phyloP scores from a whole-genome alignment of 192 early-diverging fungal genomes.

The Coemansia sp. region DNA sequence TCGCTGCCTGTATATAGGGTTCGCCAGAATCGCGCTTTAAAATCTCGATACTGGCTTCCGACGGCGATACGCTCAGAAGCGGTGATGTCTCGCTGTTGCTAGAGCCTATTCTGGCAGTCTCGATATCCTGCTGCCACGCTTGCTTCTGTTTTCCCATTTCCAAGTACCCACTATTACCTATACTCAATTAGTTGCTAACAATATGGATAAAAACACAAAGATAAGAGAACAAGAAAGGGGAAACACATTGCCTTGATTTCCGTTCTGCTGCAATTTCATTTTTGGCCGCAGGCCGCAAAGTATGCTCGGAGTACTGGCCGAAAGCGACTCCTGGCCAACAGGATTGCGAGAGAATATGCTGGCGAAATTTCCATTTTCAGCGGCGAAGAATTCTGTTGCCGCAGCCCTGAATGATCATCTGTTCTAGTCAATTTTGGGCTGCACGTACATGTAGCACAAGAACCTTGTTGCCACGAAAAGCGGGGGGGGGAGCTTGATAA shows the following conservation, averaged over 20 bases:
- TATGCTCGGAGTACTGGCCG: no score
- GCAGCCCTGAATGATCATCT: no score
- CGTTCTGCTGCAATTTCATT: no score
- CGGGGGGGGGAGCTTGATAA: no score
- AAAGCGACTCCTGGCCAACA: no score
- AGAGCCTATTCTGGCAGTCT: conserved; percentile 11
- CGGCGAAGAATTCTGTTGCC: no score
- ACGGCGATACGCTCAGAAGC: conserved; percentile 41
- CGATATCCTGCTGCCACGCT: conserved; percentile 8
- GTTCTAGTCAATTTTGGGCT: no score
- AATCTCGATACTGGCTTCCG: conserved; percentile 30
- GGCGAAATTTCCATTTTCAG: no score
- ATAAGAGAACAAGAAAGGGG: background rate
- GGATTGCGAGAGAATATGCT: no score
- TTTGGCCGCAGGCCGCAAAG: no score
- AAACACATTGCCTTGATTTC: background rate
- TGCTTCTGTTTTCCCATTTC: conserved; percentile 19
- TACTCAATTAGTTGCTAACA: background rate
- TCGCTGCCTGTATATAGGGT: conserved; percentile 23
- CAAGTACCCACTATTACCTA: background rate
- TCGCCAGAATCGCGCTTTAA: conserved; percentile 38
- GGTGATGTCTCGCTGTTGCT: conserved; percentile 19
- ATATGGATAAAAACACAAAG: background rate
- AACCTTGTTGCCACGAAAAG: no score
- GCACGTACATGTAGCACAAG: no score